Base-by-base conservation (phyloP, 805 yeast species). In the Saturnispora gosingensis region DNA sequence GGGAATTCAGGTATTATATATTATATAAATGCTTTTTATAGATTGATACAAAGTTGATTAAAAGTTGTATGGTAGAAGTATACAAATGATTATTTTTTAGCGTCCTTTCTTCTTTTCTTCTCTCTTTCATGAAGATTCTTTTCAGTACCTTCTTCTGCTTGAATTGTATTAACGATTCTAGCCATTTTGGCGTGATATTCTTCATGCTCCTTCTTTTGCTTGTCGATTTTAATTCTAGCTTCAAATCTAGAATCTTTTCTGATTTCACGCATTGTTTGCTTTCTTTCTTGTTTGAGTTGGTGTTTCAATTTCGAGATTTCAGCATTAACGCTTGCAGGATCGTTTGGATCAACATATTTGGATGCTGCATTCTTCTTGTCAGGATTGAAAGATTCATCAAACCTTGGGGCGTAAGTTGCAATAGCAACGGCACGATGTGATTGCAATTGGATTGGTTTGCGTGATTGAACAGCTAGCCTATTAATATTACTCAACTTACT, bases 361-460 rank as follows among this genome's bases (percentile, higher is more conserved):
- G 56, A 43, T 38, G 53, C 52, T 1, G 48, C 43, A 8, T 95
- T 86, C 71, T 87, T 90, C 79, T 82, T 87, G 64, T 88, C 97
- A 52, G 97, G 96, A 71, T 90, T 91, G 78, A 83, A 93, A 73
- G 89, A 88, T 62, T 88, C 98, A 70, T 91, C 97, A 66, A 85
- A 93, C 69, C 86, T 83, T 57, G 99, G 99, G 36, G 89, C 85
- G 61, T 77, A 78, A 2, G 96, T 78, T 40, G 89, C 83, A 62
- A 93, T 85, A 3, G 96, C 85, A 51, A 93, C 64, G 24, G 95
- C 88, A 62, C 78, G 80, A 71, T 90, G 97, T 7, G 78, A 71
- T 70, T 93, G 99, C 56, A 93, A 74, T 15, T 80, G 72, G 60
- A 93, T 76, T 52, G 97, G 97, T 53, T 65, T 71, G 54, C 86